Percentiles rank a stretch among this genome's conserved stretches.
Evolutionary conservation across 768 basidiomycete species (phyloP).

Genomic region (Russula olivacea): DNA sequence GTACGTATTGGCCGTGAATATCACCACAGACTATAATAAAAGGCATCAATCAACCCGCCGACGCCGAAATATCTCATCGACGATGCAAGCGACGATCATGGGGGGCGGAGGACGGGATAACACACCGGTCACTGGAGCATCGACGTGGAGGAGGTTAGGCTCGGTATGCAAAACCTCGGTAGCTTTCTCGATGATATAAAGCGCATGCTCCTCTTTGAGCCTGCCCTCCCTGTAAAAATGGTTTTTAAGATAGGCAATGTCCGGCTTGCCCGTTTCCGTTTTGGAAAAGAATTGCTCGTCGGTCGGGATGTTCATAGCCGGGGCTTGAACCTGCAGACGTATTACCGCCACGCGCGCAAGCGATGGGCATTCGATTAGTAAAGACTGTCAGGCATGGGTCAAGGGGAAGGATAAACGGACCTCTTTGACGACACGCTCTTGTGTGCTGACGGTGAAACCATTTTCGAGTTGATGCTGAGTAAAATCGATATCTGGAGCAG

Average conservation of each 20-base stretch:
- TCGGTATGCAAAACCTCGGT: slow-evolving; percentile 78
- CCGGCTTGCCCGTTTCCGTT: slow-evolving; percentile 84
- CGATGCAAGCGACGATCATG: slow-evolving; percentile 24
- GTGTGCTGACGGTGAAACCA: slow-evolving; percentile 85
- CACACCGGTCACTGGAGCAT: slow-evolving; percentile 95
- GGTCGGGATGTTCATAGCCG: slow-evolving; percentile 88
- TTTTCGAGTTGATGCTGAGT: slow-evolving; percentile 92
- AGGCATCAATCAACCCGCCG: slow-evolving; percentile 30
- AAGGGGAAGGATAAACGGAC: slow-evolving; percentile 39
- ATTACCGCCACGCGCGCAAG: slow-evolving; percentile 7
- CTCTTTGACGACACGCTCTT: slow-evolving; percentile 95
- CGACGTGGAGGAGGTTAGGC: slow-evolving; percentile 87
- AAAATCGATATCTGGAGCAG: slow-evolving; percentile 70
- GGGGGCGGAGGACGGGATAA: slow-evolving; percentile 2
- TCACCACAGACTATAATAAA: slow-evolving; percentile 64
- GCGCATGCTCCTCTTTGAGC: slow-evolving; percentile 88
- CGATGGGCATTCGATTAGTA: neutral
- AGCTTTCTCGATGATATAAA: slow-evolving; percentile 88
- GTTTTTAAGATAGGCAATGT: slow-evolving; percentile 95
- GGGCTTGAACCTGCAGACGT: slow-evolving; percentile 81
- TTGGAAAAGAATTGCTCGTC: slow-evolving; percentile 88
- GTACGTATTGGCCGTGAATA: slow-evolving; percentile 98
- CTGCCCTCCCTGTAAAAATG: slow-evolving; percentile 98
- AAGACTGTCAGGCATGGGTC: neutral
- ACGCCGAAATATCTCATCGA: slow-evolving; percentile 19